Conservation (phyloP, 805 yeast species). For the Barnettozyma salicaria region DNA sequence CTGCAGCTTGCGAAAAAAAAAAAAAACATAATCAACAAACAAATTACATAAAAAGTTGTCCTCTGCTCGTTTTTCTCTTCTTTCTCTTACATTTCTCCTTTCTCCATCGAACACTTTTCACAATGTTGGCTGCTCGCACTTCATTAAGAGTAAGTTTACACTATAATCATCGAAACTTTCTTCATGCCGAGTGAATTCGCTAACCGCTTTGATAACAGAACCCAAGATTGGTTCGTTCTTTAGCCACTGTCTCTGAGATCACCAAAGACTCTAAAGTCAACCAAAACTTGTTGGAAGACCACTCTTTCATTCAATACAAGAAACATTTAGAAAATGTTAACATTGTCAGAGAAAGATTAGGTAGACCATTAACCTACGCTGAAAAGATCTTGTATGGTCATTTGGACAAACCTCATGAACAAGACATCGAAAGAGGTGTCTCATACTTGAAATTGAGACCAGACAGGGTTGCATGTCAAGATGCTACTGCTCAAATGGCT, state of each 20-base stretch:
- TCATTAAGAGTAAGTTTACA: slow-evolving; percentile 4
- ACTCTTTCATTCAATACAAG: slow-evolving; percentile 87
- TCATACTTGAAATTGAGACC: slow-evolving; percentile 93
- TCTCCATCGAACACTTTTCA: slow-evolving; percentile 1
- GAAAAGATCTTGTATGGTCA: slow-evolving; percentile 95
- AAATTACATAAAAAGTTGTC: slow-evolving; percentile 7
- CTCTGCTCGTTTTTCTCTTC: slow-evolving; percentile 3
- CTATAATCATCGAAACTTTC: no score
- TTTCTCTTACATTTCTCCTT: neutral
- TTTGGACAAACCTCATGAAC: slow-evolving; percentile 86
- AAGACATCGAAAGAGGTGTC: slow-evolving; percentile 79
- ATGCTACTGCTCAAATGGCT: slow-evolving; percentile 99
- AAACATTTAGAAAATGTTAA: slow-evolving; percentile 82
- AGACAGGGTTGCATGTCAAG: slow-evolving; percentile 98
- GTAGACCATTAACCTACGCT: slow-evolving; percentile 89
- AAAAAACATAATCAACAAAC: slow-evolving; percentile 2
- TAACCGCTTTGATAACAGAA: slow-evolving; percentile 3
- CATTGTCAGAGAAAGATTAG: slow-evolving; percentile 73
- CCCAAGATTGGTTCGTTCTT: slow-evolving; percentile 30
- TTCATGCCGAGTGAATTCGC: no score
- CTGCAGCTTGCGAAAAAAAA: slow-evolving; percentile 1
- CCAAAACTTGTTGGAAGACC: slow-evolving; percentile 76
- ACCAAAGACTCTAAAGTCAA: slow-evolving; percentile 67
- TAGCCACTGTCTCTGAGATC: slow-evolving; percentile 36
- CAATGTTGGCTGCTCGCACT: slow-evolving; percentile 14